These are phyloP conservation scores for Parathielavia appendiculata DNA, from an alignment of 495 filamentous ascomycete species.

Conservation along the genomic window DNA sequence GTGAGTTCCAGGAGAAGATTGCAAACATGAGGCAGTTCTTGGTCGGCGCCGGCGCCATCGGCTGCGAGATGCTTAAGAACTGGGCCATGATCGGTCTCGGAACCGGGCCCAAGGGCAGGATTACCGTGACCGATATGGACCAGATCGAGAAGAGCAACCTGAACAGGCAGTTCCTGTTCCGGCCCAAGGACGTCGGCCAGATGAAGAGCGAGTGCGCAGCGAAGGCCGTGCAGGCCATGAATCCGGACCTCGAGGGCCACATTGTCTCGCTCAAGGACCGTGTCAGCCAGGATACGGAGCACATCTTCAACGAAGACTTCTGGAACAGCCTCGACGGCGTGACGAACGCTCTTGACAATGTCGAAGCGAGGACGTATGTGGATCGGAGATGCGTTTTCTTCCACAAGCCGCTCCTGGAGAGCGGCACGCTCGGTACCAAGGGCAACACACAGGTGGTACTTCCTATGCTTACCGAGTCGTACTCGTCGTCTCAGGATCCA, in stretches of 20 bases:
- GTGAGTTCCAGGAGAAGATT: conserved; percentile 89
- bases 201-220: conserved; percentile 97
- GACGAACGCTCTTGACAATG: conserved; percentile 96
- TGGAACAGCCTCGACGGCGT: conserved; percentile 88
- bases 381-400: conserved; percentile 98
- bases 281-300: conserved; percentile 86
- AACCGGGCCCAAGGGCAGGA: conserved; percentile 80
- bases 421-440: conserved; percentile 95
- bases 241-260: conserved; percentile 81
- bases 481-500: conserved; percentile 96
- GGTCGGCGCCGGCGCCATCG: conserved; percentile 95
- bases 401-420: conserved; percentile 93
- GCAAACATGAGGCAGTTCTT: conserved; percentile 85
- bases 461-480: conserved; percentile 87
- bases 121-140: conserved; percentile 95
- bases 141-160: conserved; percentile 99
- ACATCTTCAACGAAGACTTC: conserved; percentile 92
- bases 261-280: conserved; percentile 82
- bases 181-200: conserved; percentile 87
- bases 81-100: conserved; percentile 98
- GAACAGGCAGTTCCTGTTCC: conserved; percentile 96
- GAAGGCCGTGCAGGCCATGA: conserved; percentile 85
- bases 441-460: conserved; percentile 96
- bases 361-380: conserved; percentile 95
- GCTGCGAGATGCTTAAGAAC: conserved; percentile 99